Conservation (phyloP, 139 green algal genomes). For the Ettlia oleoabundans region DNA sequence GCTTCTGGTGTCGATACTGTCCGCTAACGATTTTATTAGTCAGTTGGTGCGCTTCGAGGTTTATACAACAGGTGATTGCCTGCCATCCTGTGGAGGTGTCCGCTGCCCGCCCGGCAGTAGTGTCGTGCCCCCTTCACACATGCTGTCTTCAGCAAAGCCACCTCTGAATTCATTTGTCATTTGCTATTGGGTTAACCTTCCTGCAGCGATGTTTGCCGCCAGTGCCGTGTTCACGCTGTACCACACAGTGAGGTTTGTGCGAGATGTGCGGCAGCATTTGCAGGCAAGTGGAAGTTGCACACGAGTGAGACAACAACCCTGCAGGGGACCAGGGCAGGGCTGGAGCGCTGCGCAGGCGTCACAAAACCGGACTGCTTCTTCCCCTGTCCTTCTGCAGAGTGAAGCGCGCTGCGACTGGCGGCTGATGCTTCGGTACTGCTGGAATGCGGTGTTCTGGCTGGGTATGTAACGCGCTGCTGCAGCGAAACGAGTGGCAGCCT, state of each 20-base stretch:
- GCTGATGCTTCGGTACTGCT: conserved; percentile 35
- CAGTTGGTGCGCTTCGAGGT: conserved; percentile 31
- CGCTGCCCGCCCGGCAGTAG: too few relatives aligned
- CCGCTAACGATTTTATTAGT: conserved; percentile 31
- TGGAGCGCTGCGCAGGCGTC: not conserved
- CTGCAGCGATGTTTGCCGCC: conserved; percentile 40
- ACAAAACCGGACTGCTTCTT: not conserved
- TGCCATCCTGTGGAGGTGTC: too few relatives aligned
- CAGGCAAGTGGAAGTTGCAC: not conserved
- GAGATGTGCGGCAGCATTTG: conserved; percentile 34
- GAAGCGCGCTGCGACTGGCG: conserved; percentile 34
- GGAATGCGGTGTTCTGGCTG: conserved; percentile 48
- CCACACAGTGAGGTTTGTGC: conserved; percentile 6
- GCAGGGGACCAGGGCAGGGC: not conserved
- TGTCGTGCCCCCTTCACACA: too few relatives aligned
- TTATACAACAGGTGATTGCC: conserved; percentile 44
- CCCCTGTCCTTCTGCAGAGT: not conserved
- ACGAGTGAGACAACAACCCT: not conserved
- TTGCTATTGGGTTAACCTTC: too few relatives aligned
- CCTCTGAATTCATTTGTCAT: too few relatives aligned
- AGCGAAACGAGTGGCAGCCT: too few relatives aligned
- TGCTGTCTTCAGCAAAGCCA: too few relatives aligned
- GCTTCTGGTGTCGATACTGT: conserved; percentile 38
- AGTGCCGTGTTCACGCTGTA: conserved; percentile 31
- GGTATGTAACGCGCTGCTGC: too few relatives aligned